These are phyloP conservation scores for Hura crepitans DNA, from an alignment of 441 rosid species.

Conservation along the genomic window DNA sequence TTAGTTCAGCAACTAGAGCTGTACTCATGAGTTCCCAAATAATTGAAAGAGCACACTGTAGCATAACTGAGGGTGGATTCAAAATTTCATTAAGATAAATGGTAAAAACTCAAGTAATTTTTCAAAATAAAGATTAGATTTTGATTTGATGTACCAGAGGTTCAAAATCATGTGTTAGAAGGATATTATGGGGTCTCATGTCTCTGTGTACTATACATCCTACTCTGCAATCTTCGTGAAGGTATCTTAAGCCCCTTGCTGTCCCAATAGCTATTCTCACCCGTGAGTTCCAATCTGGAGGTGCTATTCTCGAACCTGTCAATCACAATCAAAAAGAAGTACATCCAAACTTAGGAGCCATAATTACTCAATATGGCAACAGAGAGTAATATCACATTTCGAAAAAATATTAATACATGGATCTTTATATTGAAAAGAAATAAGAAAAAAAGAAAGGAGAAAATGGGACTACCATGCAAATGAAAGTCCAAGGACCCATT, in stretches of 20 bases:
- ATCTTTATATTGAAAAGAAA: neutral
- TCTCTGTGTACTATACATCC: constrained; percentile 68
- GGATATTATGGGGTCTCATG: constrained; percentile 56
- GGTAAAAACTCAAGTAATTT: neutral
- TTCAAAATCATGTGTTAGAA: constrained; percentile 65
- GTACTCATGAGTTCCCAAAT: neutral
- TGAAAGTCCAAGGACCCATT: constrained; percentile 63
- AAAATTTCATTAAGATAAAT: neutral
- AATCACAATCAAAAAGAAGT: constrained; percentile 2
- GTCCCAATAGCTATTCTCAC: constrained; percentile 59
- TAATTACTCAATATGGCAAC: neutral
- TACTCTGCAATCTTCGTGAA: constrained; percentile 78
- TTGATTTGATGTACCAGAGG: constrained; percentile 46
- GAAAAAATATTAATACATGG: neutral
- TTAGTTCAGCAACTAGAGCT: neutral
- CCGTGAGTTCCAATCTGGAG: constrained; percentile 52
- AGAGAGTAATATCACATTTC: neutral
- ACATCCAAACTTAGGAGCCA: constrained; percentile 13
- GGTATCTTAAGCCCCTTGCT: constrained; percentile 64
- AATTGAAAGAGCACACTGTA: neutral
- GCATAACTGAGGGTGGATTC: neutral
- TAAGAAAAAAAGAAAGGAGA: constrained; percentile 1
- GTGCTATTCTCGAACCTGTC: constrained; percentile 35
- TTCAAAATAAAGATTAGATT: neutral
- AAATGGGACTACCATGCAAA: constrained; percentile 48